phyloP scores from a whole-genome alignment of 495 filamentous ascomycete genomes.

The Aspergillus kassunensis region DNA sequence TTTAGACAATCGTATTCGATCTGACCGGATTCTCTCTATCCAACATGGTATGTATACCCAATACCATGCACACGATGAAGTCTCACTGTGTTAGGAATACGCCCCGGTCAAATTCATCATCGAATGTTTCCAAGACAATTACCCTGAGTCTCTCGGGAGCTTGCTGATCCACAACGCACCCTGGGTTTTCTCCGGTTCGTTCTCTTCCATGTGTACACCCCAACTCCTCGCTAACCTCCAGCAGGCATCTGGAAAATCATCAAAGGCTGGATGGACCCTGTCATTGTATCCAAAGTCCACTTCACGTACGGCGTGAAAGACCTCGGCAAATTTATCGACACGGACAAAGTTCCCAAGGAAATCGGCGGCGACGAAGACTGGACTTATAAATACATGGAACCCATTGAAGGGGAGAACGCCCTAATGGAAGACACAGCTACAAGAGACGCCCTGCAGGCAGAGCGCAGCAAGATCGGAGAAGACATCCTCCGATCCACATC shows the following conservation, averaged over 20 bases:
- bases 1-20: conserved; percentile 79
- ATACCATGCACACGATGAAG: neutral
- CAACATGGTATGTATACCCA: conserved; percentile 66
- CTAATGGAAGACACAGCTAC: conserved; percentile 61
- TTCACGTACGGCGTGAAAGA: conserved; percentile 80
- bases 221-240: neutral
- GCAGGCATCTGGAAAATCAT: conserved; percentile 80
- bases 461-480: conserved; percentile 56
- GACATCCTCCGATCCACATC: conserved; percentile 64
- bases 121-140: conserved; percentile 96
- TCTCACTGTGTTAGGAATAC: conserved; percentile 62
- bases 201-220: neutral
- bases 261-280: conserved; percentile 91
- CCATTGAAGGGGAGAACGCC: conserved; percentile 65
- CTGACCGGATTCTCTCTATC: conserved; percentile 88
- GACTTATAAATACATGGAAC: conserved; percentile 77
- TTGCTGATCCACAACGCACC: conserved; percentile 92
- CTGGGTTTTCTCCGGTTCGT: conserved; percentile 83
- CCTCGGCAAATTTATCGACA: conserved; percentile 67
- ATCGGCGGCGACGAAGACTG: conserved; percentile 81
- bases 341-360: conserved; percentile 64
- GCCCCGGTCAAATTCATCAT: conserved; percentile 95
- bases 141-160: conserved; percentile 81
- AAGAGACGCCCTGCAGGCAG: conserved; percentile 53
- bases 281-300: conserved; percentile 88